phyloP scores from a whole-genome alignment of 495 filamentous ascomycete species.

The Annulohypoxylon bovei region DNA sequence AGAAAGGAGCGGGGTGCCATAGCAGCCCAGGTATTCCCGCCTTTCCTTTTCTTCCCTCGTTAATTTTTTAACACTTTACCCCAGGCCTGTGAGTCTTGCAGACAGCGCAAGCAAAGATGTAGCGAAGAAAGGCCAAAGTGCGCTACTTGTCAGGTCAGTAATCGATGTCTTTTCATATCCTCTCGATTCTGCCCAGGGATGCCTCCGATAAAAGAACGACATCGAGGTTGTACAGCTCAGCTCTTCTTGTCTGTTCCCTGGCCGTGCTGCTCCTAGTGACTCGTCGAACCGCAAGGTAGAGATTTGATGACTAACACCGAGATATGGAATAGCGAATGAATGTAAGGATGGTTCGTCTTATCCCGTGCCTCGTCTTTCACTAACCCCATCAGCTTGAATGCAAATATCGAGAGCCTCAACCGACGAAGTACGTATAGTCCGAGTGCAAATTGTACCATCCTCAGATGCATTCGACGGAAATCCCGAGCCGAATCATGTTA shows the following conservation, averaged over 20 bases:
- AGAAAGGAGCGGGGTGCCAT: conserved; percentile 60
- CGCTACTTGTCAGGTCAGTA: conserved; percentile 59
- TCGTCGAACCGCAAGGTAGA: conserved; percentile 17
- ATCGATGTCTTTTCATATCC: conserved; percentile 19
- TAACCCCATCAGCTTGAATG: conserved; percentile 61
- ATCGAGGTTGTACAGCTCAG: conserved; percentile 12
- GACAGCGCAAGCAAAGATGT: conserved; percentile 87
- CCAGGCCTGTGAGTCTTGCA: conserved; percentile 82
- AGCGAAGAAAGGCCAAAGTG: conserved; percentile 88
- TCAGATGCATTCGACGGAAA: conserved; percentile 24
- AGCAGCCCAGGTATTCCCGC: conserved; percentile 56
- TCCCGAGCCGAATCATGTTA: conserved; percentile 20
- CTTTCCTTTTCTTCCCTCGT: not conserved
- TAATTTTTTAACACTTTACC: conserved; percentile 10
- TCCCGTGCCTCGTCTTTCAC: conserved; percentile 24
- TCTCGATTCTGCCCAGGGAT: not conserved
- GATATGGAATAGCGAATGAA: conserved; percentile 40
- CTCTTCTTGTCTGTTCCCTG: conserved; percentile 13
- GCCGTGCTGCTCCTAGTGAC: conserved; percentile 14
- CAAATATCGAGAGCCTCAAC: conserved; percentile 68
- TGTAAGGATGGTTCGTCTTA: conserved; percentile 34
- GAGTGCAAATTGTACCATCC: conserved; percentile 20
- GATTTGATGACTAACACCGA: conserved; percentile 42
- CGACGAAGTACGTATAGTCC: conserved; percentile 67
- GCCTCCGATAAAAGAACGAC: conserved; percentile 1